Conservation (phyloP, 306 rosid genomes). For the Trifolium dubium region DNA sequence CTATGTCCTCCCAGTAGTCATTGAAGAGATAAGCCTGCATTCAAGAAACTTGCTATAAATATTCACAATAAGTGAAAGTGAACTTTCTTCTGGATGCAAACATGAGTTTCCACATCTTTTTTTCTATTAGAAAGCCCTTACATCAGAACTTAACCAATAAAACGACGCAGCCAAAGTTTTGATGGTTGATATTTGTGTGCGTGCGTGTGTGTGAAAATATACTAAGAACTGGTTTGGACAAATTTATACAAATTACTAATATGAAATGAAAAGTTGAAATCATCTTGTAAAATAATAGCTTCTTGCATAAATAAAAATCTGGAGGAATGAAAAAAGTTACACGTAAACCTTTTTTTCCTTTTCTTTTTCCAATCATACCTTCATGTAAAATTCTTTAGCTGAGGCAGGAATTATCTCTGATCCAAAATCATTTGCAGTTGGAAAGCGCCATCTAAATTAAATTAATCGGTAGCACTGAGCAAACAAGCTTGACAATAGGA, state of each 20-base stretch:
- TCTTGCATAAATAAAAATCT: background rate
- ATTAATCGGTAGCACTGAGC: constrained; percentile 43
- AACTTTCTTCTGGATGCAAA: constrained; percentile 16
- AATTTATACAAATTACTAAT: too few species aligned
- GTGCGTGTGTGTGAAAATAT: background rate
- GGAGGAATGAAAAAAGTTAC: background rate
- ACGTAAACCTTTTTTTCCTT: background rate
- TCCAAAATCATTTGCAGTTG: constrained; percentile 98
- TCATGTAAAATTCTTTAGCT: constrained; percentile 77
- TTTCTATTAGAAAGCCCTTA: background rate
- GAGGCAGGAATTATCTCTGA: constrained; percentile 97
- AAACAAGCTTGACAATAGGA: constrained; percentile 31
- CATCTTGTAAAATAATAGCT: background rate
- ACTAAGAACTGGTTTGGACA: background rate
- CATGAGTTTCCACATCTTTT: constrained; percentile 5
- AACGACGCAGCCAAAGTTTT: background rate
- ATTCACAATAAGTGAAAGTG: constrained; percentile 29
- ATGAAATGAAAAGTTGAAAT: background rate
- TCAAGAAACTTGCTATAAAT: constrained; percentile 27
- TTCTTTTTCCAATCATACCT: constrained; percentile 52
- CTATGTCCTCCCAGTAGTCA: constrained; percentile 98
- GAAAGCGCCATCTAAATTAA: constrained; percentile 88
- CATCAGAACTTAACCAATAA: background rate
- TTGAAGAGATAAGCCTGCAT: constrained; percentile 94
- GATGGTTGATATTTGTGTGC: background rate